Base-by-base conservation (phyloP, 1,284 basidiomycete genomes). In the Ustilago hordei region DNA sequence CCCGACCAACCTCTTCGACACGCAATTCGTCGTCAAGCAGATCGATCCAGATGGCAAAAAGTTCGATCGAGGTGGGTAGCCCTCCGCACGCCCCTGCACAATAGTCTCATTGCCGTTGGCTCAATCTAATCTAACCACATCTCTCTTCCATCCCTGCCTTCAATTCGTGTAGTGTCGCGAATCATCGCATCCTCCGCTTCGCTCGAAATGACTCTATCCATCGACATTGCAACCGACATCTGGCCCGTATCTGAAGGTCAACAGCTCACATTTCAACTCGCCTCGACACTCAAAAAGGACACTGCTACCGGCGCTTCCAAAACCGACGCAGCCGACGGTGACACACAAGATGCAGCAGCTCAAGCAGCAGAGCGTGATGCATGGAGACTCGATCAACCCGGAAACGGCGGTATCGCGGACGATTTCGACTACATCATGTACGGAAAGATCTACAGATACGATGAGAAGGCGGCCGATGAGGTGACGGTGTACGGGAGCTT, bases 351-450 rank as follows among this genome's bases (percentile, higher is more conserved):
- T 35, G 69, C 72, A 60, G 71, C 75, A 41, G 70, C 79, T 7
- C 75, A 71, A 53, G 77, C 78, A 17, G 76, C 80, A 6, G 80
- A 93, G 75, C 88, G 90, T 62, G 90, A 93, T 83, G 90, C 93
- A 56, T 95, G 95, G 94, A 88, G 95, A 86, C 93, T 94, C 85
- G 92, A 94, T 87, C 91, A 93, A 60, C 93, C 93, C 87, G 92
- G 93, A 4, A 89, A 91, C 78, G 89, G 92, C 84, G 95, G 95
- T 0, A 87, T 99, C 36, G 95, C 98, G 75, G 93, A 95, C 71
- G 95, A 98, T 80, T 99, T 95, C 83, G 96, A 98, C 85, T 99
- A 99, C 88, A 96, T 99, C 77, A 98, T 98, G 95, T 95, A 94
- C 86, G 96, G 96, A 52, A 98, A 97, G 91, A 93, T 99, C 55